These are phyloP conservation scores for Microthlaspi erraticum DNA, from an alignment of 345 rosid genomes.

Conservation along the genomic window DNA sequence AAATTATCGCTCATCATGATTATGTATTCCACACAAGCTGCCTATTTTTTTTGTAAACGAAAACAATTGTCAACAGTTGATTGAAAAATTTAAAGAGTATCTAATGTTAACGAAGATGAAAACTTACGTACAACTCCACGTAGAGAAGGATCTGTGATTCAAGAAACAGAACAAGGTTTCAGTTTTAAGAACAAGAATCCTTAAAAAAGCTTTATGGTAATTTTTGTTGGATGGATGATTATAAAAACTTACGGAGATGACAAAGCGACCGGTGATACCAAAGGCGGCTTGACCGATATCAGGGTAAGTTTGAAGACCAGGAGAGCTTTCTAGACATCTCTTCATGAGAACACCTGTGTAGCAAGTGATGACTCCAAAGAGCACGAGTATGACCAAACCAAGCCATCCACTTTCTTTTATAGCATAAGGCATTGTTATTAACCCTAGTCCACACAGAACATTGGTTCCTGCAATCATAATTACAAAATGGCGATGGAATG, in stretches of 20 bases:
- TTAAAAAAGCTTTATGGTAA: neutral
- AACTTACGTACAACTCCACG: slow-evolving; percentile 79
- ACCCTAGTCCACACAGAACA: slow-evolving; percentile 73
- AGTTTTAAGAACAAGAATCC: slow-evolving; percentile 35
- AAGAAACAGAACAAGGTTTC: slow-evolving; percentile 38
- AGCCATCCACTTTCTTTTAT: slow-evolving; percentile 84
- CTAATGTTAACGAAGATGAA: neutral
- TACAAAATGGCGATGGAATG: neutral
- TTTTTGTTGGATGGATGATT: neutral
- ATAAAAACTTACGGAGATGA: slow-evolving; percentile 56
- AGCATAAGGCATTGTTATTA: slow-evolving; percentile 74
- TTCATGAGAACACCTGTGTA: slow-evolving; percentile 73
- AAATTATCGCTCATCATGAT: slow-evolving; percentile 90
- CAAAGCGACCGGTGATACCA: slow-evolving; percentile 63
- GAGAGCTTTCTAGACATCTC: slow-evolving; percentile 74
- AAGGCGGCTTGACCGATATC: slow-evolving; percentile 94
- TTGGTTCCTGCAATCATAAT: slow-evolving; percentile 59
- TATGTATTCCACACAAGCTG: slow-evolving; percentile 73
- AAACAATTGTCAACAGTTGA: neutral
- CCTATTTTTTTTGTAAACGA: slow-evolving; percentile 48
- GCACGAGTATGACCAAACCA: slow-evolving; percentile 61
- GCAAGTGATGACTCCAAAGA: slow-evolving; percentile 60
- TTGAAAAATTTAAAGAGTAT: slow-evolving; percentile 14
- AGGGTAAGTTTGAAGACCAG: slow-evolving; percentile 77
- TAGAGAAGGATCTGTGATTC: slow-evolving; percentile 67